Base-by-base conservation (phyloP, 2,329 filamentous ascomycete species). In the Fusarium falciforme region DNA sequence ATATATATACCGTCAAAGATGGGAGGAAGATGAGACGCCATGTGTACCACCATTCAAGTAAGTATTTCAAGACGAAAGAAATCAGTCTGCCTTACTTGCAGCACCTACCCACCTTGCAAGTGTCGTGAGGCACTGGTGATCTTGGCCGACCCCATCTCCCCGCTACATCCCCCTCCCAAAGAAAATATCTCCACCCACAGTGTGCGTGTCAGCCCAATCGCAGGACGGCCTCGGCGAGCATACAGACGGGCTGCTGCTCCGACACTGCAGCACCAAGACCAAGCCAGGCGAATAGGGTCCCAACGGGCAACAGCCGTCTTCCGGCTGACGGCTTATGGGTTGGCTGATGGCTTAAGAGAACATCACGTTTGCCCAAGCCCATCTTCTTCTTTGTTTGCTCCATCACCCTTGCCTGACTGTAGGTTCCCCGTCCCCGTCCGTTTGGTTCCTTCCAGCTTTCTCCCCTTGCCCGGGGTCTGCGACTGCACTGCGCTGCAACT, bases 291-390 rank as follows among this genome's bases (percentile, higher is more conserved):
- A 64, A 60, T 54, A 52, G 54, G 61, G 64, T 61, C 31, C 25
- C 65, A 52, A 63, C 62, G 58, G 58, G 52, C 29, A 69, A 54
- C 35, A 25, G 57, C 58, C 59, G 47, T 58, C 55, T 61, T 66
- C 54, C 71, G 71, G 68, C 52, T 74, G 64, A 64, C 64, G 61
- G 47, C 71, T 68, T 58, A 64, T 22, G 61, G 44, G 25, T 7
- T 44, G 49, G 61, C 52, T 54, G 38, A 42, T 57, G 55, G 44
- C 25, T 31, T 52, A 52, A 52, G 38, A 54, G 57, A 35, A 38
- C 29, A 29, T 52, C 16, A 31, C 33, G 47, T 22, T 62, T 58
- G 25, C 61, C 38, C 58, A 20, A 22, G 60, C 49, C 38, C 58
- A 14, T 25, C 22, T 27, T 57, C 14, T 36, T 58, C 55, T 72